Conservation (phyloP, 805 yeast species). For the Zygoascus bituminiphila region DNA sequence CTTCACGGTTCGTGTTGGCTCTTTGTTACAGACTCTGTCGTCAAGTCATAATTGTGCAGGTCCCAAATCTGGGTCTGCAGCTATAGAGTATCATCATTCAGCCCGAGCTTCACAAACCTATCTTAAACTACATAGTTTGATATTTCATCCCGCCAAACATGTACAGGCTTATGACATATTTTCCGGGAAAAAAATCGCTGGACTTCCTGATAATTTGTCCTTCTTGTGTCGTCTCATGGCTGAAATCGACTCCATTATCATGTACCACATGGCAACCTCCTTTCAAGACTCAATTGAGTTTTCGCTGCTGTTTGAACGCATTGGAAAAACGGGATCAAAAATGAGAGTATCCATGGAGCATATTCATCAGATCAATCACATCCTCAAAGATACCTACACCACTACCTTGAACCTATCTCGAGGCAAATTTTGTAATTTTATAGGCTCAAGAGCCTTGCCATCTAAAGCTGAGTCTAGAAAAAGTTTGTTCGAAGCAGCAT, state of each 20-base stretch:
- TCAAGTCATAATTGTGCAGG: background rate
- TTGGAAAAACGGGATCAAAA: slow-evolving; percentile 14
- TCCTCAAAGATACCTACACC: slow-evolving; percentile 22
- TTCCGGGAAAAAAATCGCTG: background rate
- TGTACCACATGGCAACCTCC: slow-evolving; percentile 5
- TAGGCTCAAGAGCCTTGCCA: slow-evolving; percentile 8
- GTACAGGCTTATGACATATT: background rate
- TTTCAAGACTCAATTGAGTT: slow-evolving; percentile 12
- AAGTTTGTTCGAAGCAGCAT: slow-evolving; percentile 3
- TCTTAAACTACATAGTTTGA: background rate
- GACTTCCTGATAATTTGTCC: slow-evolving; percentile 1
- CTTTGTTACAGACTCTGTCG: background rate
- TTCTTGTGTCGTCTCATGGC: background rate
- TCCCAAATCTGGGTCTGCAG: background rate
- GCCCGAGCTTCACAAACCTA: background rate
- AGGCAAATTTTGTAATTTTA: background rate
- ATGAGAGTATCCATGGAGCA: slow-evolving; percentile 14
- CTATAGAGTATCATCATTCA: background rate
- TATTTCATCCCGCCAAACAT: slow-evolving; percentile 1
- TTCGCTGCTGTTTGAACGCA: slow-evolving; percentile 14
- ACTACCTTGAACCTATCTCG: slow-evolving; percentile 7
- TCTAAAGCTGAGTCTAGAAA: slow-evolving; percentile 2
- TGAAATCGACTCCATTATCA: slow-evolving; percentile 1
- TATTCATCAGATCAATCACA: slow-evolving; percentile 16
- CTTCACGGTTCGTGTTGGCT: background rate